A percentile compares a stretch with the other conserved stretches of the same genome.
phyloP scores from a whole-genome alignment of 306 rosid genomes.

The Potentilla sterilis region DNA sequence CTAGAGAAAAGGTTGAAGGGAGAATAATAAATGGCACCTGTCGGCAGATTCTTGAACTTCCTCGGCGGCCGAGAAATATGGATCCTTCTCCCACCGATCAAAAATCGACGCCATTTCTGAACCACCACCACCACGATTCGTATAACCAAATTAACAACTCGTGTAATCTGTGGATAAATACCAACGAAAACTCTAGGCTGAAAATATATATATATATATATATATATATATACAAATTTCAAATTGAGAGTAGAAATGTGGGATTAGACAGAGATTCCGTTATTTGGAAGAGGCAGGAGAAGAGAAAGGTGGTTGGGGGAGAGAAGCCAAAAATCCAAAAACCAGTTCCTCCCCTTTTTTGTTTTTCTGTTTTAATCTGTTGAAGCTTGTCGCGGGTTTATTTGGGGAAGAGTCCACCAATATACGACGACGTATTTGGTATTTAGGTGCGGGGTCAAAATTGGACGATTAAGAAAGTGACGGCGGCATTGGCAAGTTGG shows the following conservation, averaged over 20 bases:
- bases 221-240: not conserved
- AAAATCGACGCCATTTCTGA: constrained; percentile 73
- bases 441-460: constrained; percentile 1
- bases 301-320: not conserved
- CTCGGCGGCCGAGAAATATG: constrained; percentile 88
- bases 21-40: constrained; percentile 44
- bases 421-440: not conserved
- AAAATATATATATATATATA: not conserved
- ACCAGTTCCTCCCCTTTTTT: not conserved
- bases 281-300: not conserved
- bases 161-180: not conserved
- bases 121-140: not conserved
- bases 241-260: not conserved
- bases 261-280: not conserved
- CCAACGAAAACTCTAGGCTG: not conserved
- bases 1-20: not conserved
- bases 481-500: not conserved
- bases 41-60: constrained; percentile 97
- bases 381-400: constrained; percentile 5
- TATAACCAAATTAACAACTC: not conserved
- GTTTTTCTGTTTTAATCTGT: not conserved
- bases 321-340: not conserved
- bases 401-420: too few relatives aligned
- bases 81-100: constrained; percentile 97
- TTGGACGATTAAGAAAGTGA: not conserved